Evolutionary conservation across 768 basidiomycete genomes (phyloP).

Genomic region (Pulveroboletus ravenelii): DNA sequence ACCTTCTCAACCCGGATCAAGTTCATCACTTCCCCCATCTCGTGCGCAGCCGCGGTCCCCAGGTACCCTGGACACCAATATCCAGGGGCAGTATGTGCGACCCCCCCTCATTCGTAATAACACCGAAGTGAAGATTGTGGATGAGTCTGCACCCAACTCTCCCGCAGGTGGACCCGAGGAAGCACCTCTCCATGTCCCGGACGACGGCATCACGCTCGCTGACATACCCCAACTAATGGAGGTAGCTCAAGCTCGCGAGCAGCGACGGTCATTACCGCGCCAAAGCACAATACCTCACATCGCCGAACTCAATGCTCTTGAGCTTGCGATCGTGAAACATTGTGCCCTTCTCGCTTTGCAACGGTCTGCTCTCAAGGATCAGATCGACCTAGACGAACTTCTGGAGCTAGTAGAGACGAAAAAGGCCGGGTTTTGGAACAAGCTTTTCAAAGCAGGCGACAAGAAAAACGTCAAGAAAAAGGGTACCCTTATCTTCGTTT

Average conservation of each 20-base stretch:
- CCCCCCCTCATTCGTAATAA: conserved; percentile 74
- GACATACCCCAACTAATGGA: conserved; percentile 93
- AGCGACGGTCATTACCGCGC: conserved; percentile 76
- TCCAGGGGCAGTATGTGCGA: conserved; percentile 46
- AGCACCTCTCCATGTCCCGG: conserved; percentile 38
- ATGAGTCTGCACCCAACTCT: conserved; percentile 71
- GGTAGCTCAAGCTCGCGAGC: conserved; percentile 85
- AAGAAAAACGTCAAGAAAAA: conserved; percentile 92
- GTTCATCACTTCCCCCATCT: conserved; percentile 30
- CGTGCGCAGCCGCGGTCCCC: conserved; percentile 39
- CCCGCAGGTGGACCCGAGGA: conserved; percentile 52
- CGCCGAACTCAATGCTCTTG: conserved; percentile 77
- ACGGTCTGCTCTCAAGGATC: conserved; percentile 72
- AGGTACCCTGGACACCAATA: conserved; percentile 33
- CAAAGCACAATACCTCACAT: conserved; percentile 78
- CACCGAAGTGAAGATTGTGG: conserved; percentile 85
- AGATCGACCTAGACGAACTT: conserved; percentile 88
- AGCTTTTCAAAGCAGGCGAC: conserved; percentile 85
- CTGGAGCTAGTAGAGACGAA: conserved; percentile 88
- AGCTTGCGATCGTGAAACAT: conserved; percentile 89
- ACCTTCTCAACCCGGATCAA: conserved; percentile 31
- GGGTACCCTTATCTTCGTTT: conserved; percentile 41
- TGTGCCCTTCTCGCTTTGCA: conserved; percentile 78
- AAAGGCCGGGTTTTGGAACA: conserved; percentile 95
- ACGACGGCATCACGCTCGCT: conserved; percentile 87